Evolutionary conservation across 192 early-diverging fungal species (phyloP).

Genomic region (Backusella parvicylindrica): DNA sequence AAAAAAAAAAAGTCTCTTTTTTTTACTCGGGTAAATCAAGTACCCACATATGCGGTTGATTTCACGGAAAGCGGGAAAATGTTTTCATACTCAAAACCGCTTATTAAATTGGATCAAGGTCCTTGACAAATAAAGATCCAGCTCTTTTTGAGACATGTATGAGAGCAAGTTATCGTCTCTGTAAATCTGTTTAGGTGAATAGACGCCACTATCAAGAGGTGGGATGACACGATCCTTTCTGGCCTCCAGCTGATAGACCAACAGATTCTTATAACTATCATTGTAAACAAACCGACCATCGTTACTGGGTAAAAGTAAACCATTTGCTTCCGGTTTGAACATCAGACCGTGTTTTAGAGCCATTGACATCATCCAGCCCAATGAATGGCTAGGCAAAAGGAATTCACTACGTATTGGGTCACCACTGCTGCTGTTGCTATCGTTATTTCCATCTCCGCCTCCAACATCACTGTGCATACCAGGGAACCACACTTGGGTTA

Average conservation of each 20-base stretch:
- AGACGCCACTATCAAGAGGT: background rate
- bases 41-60: background rate
- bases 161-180: background rate
- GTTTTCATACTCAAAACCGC: background rate
- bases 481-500: conserved; percentile 24
- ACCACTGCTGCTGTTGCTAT: background rate
- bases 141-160: background rate
- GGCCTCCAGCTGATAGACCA: conserved; percentile 1
- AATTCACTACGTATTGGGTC: background rate
- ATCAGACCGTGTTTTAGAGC: conserved; percentile 5
- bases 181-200: background rate
- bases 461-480: conserved; percentile 22
- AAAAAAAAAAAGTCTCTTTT: background rate
- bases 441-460: background rate
- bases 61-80: background rate
- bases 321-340: conserved; percentile 3
- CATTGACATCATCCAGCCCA: conserved; percentile 20
- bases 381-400: conserved; percentile 8
- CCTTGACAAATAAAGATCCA: conserved; percentile 5
- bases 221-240: conserved; percentile 19
- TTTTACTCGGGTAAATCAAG: background rate
- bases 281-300: background rate
- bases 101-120: background rate
- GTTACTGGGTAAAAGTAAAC: background rate
- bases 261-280: conserved; percentile 8